Percentiles rank a stretch among this genome's conserved stretches.
Conservation (phyloP, 2,329 filamentous ascomycete species). For the Hypoxylon sp. region DNA sequence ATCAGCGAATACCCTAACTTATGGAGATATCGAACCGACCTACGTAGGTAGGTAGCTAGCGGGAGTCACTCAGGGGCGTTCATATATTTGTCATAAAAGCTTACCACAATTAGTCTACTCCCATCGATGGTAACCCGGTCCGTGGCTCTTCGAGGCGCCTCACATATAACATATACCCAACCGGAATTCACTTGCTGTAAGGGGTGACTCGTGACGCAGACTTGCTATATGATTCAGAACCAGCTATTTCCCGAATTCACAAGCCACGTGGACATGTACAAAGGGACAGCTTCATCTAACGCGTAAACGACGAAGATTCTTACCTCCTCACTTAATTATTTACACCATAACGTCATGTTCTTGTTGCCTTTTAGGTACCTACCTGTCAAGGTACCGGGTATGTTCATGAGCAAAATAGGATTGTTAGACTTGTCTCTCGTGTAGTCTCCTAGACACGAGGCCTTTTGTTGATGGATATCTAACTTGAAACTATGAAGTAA, state of each 20-base stretch:
- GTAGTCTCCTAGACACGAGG: not conserved
- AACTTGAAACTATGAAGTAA: not conserved
- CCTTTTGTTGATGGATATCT: not conserved
- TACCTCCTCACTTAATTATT: not conserved
- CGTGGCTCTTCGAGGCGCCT: not conserved
- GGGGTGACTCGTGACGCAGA: not conserved
- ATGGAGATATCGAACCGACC: not conserved
- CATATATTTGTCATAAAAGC: not conserved
- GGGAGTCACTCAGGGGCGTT: not conserved
- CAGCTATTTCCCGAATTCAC: not conserved
- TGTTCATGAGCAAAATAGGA: not conserved
- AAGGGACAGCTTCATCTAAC: slow-evolving; percentile 3
- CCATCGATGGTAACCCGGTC: not conserved
- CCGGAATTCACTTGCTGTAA: not conserved
- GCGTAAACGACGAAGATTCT: not conserved
- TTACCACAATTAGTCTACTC: not conserved
- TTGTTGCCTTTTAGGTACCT: not conserved
- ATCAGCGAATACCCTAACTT: not conserved
- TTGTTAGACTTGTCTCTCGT: not conserved
- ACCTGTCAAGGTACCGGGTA: not conserved
- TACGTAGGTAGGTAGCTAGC: not conserved
- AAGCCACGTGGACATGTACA: slow-evolving; percentile 14
- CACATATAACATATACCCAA: not conserved
- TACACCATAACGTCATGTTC: not conserved
- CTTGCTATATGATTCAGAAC: not conserved